phyloP scores from a whole-genome alignment of 1,284 basidiomycete species.

The Agaricales sp. region DNA sequence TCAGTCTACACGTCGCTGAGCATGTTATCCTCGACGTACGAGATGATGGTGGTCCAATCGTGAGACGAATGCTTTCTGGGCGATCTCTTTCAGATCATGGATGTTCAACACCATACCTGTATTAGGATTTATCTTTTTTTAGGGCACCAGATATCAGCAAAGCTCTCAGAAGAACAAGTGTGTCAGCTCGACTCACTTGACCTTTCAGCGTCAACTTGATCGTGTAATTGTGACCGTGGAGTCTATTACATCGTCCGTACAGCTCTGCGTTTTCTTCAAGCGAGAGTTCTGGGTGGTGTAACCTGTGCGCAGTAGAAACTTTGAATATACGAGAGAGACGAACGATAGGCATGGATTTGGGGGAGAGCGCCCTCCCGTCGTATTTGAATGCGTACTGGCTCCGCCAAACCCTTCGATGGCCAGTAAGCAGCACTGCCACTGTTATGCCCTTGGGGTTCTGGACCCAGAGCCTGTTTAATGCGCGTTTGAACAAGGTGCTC shows the following conservation, averaged over 20 bases:
- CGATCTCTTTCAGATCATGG: neutral
- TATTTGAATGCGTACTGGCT: too few species aligned
- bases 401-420: too few species aligned
- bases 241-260: neutral
- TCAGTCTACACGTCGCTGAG: too few species aligned
- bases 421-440: too few species aligned
- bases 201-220: neutral
- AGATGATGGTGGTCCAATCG: neutral
- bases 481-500: too few species aligned
- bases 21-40: too few species aligned
- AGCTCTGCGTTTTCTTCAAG: neutral
- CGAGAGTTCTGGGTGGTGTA: neutral
- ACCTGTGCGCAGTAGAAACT: neutral
- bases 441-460: too few species aligned
- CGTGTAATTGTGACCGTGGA: conserved; percentile 1
- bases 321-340: neutral
- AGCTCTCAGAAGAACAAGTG: neutral
- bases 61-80: neutral
- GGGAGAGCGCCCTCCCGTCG: too few species aligned
- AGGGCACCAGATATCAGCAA: too few species aligned
- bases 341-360: neutral
- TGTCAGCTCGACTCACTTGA: neutral
- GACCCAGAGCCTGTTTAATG: too few species aligned
- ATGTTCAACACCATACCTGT: conserved; percentile 1
- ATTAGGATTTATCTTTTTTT: neutral